Evolutionary conservation across 768 basidiomycete species (phyloP), one percentile per base, ranked within the genome.

Genomic region (Tephrocybe sp.): DNA sequence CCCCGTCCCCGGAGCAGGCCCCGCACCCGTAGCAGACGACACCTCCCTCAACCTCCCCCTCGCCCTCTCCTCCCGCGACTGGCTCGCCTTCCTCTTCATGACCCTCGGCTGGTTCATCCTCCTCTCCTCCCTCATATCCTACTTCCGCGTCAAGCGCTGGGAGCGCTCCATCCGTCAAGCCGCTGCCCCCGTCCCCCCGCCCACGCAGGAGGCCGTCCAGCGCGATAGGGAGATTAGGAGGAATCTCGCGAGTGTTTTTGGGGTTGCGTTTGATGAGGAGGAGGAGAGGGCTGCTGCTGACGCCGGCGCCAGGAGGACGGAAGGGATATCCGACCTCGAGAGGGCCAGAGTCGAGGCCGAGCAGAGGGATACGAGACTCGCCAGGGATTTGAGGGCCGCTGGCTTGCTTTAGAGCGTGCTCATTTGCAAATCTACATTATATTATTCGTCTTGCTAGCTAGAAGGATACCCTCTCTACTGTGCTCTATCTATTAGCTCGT

Each of bases 31-130:
- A n/a, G 36, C 5, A 7, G 36, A 37, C 18, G 5, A 6, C 6
- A 30, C 28, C 7, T 30, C 36, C 5, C 6, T 19, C 4, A n/a
- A 6, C 36, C 36, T 19, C 36, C 5, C 3, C 5, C 18, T 37
- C 5, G 21, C 9, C 2, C 56, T 80, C 2, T 65, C 79, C 1
- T 84, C 91, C 6, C 83, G 79, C 54, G 93, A 96, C 53, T 97
- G 92, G 92, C 67, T 98, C 36, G 86, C 92, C 2, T 93, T 97
- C 71, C 66, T 95, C 47, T 78, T 98, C 62, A 96, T 98, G 89
- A 90, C 87, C 1, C 59, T 94, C 37, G 95, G 92, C 11, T 97
- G 94, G 94, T 93, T 96, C 76, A 74, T 98, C 19, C 74, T 98
- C 26, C 74, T 97, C 27, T 87, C 92, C 1, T 92, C 90, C 28